Percentiles rank a stretch among this genome's conserved stretches.
These are phyloP conservation scores for Adansonia grandidieri DNA, from an alignment of 441 rosid species.

Conservation along the genomic window DNA sequence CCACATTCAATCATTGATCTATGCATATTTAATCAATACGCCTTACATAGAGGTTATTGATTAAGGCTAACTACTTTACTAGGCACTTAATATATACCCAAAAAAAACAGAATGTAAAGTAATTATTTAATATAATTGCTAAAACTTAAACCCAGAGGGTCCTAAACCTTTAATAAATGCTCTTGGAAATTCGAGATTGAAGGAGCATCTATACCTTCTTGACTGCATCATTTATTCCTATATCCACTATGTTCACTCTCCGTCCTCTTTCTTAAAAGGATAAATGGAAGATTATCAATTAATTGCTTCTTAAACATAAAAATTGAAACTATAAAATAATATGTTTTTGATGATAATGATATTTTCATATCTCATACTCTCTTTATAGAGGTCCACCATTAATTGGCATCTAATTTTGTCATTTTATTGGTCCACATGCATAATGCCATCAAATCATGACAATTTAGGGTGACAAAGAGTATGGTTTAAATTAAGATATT, in stretches of 20 bases:
- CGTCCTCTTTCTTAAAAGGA: background rate
- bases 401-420: background rate
- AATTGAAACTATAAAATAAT: background rate
- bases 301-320: background rate
- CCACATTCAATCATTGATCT: background rate
- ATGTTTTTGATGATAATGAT: background rate
- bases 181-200: too few relatives aligned
- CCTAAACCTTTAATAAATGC: background rate
- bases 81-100: background rate
- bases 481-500: background rate
- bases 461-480: background rate
- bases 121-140: background rate
- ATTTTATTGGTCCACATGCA: conserved; percentile 3
- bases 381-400: background rate
- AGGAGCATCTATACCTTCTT: background rate
- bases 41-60: background rate
- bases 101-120: background rate
- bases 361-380: background rate
- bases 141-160: background rate
- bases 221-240: background rate
- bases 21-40: too few relatives aligned
- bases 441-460: background rate
- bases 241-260: background rate
- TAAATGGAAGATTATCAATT: background rate
- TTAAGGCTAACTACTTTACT: background rate